Evolutionary conservation across 2,329 filamentous ascomycete genomes (phyloP).

Genomic region (Calonectria henricotiae): DNA sequence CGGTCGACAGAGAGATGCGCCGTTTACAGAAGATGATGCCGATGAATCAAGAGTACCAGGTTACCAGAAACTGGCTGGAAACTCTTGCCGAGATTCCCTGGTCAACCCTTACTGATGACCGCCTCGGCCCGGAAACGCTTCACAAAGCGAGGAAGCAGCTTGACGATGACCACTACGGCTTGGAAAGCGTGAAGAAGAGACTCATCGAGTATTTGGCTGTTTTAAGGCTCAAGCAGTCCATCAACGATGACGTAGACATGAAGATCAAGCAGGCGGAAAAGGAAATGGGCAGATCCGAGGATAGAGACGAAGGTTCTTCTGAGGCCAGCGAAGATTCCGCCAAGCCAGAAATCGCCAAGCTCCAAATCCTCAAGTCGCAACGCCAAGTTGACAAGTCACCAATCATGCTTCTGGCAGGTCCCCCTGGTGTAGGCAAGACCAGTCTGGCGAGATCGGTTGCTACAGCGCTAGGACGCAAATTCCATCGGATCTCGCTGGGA

Average conservation of each 20-base stretch:
- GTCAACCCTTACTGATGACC: constrained; percentile 87
- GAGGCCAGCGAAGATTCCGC: constrained; percentile 51
- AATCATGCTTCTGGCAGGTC: constrained; percentile 92
- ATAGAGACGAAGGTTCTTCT: constrained; percentile 44
- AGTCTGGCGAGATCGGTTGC: constrained; percentile 95
- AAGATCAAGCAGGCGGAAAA: constrained; percentile 81
- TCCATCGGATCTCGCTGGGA: constrained; percentile 96
- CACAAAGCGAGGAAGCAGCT: constrained; percentile 88
- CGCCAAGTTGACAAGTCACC: constrained; percentile 95
- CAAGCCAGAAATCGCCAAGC: constrained; percentile 70
- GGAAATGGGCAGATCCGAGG: constrained; percentile 63
- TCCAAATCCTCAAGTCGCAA: constrained; percentile 85
- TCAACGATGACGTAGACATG: constrained; percentile 86
- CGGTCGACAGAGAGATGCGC: constrained; percentile 91
- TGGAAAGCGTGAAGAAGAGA: constrained; percentile 98
- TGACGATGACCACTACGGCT: constrained; percentile 95
- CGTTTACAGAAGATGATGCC: constrained; percentile 96
- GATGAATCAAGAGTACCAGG: constrained; percentile 95
- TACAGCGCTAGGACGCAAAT: constrained; percentile 92
- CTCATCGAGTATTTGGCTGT: constrained; percentile 96
- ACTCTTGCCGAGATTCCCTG: constrained; percentile 96
- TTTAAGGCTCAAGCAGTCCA: constrained; percentile 92
- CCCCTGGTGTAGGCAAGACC: constrained; percentile 96
- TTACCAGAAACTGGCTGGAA: constrained; percentile 93
- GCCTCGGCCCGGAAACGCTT: constrained; percentile 86